These are phyloP conservation scores for Pestalotiopsis sp. DNA, from an alignment of 2,329 filamentous ascomycete species.

Conservation along the genomic window DNA sequence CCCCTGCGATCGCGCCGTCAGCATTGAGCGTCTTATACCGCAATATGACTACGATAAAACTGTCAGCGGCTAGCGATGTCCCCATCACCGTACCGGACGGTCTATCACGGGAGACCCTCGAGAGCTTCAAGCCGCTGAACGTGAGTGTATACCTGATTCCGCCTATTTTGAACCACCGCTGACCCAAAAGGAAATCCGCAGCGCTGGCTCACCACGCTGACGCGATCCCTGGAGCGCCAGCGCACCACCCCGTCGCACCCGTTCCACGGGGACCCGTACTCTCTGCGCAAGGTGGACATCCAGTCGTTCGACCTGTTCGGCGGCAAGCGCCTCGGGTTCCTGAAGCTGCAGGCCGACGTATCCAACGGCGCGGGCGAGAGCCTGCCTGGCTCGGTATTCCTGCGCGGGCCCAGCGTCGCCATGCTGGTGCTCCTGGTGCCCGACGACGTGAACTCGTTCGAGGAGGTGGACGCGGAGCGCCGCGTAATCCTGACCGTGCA, in stretches of 20 bases:
- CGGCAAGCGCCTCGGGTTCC: conserved; percentile 51
- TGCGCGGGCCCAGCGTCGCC: conserved; percentile 62
- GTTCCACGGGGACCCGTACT: conserved; percentile 57
- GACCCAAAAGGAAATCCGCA: background rate
- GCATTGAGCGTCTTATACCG: background rate
- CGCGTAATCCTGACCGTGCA: conserved; percentile 63
- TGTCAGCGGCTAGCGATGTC: conserved; percentile 37
- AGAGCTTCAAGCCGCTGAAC: conserved; percentile 52
- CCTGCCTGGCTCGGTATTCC: conserved; percentile 57
- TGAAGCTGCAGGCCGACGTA: conserved; percentile 55
- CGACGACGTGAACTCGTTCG: conserved; percentile 51
- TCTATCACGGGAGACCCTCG: conserved; percentile 46
- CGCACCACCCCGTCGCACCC: conserved; percentile 42
- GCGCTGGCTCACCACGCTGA: conserved; percentile 50
- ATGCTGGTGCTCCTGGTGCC: conserved; percentile 61
- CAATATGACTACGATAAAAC: conserved; percentile 44
- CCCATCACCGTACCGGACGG: conserved; percentile 46
- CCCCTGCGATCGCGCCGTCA: background rate
- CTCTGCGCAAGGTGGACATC: conserved; percentile 50
- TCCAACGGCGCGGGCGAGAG: conserved; percentile 48
- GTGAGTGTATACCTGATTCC: conserved; percentile 38
- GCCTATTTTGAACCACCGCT: too few relatives aligned
- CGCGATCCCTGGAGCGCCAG: conserved; percentile 49
- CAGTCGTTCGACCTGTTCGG: conserved; percentile 59
- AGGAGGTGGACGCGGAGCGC: conserved; percentile 41